phyloP scores from a whole-genome alignment of 192 early-diverging fungal genomes.

The Coemansia umbellata region DNA sequence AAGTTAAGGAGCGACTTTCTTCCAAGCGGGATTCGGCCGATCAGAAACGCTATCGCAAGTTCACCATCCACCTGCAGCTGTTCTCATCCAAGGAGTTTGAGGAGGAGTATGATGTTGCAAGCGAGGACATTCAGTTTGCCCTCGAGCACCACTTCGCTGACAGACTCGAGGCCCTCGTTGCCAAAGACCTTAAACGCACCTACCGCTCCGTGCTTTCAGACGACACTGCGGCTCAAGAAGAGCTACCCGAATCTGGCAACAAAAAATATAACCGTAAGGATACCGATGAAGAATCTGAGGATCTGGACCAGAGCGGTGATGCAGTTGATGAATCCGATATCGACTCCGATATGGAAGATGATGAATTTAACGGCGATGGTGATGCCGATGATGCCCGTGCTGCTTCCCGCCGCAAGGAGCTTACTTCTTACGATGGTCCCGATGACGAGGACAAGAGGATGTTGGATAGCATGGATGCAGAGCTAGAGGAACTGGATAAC shows the following conservation, averaged over 20 bases:
- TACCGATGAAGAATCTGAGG: conserved; percentile 20
- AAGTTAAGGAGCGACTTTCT: conserved; percentile 72
- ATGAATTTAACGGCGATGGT: conserved; percentile 58
- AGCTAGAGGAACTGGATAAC: conserved; percentile 41
- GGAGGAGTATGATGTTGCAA: conserved; percentile 69
- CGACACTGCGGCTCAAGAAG: conserved; percentile 31
- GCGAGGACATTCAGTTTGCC: conserved; percentile 64
- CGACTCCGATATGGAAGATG: conserved; percentile 43
- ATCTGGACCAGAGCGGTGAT: conserved; percentile 17
- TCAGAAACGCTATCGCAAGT: conserved; percentile 64
- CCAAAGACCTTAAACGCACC: conserved; percentile 70
- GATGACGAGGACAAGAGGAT: conserved; percentile 81
- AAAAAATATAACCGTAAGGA: not conserved
- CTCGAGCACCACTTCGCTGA: conserved; percentile 74
- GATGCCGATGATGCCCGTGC: conserved; percentile 73
- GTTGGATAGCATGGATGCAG: conserved; percentile 45
- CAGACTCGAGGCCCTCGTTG: conserved; percentile 70
- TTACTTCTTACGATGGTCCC: conserved; percentile 73
- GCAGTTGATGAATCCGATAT: conserved; percentile 31
- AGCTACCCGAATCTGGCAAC: no score
- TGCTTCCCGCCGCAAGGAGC: conserved; percentile 57
- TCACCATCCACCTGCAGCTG: conserved; percentile 78
- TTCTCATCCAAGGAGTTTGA: conserved; percentile 77
- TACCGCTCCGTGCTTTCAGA: conserved; percentile 42
- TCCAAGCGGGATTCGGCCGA: conserved; percentile 36